Evolutionary conservation across 305 asterid genomes (phyloP).

Genomic region (Fraxinus nigra): DNA sequence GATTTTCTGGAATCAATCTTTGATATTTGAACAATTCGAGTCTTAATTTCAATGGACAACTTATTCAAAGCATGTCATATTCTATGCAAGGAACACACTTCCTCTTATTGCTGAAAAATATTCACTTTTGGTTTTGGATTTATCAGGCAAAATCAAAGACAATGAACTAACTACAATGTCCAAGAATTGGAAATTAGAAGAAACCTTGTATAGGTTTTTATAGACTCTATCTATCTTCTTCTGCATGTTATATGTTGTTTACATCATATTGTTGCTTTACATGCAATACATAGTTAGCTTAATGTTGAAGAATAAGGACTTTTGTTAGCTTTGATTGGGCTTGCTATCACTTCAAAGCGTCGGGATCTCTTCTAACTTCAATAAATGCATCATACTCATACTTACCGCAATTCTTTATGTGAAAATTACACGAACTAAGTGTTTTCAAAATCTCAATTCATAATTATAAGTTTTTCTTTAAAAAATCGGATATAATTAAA

Average conservation of each 20-base stretch:
- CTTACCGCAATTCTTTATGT: background rate
- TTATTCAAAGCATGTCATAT: background rate
- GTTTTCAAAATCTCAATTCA: background rate
- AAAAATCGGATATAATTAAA: background rate
- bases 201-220: background rate
- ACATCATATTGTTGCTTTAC: background rate
- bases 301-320: constrained; percentile 4
- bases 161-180: background rate
- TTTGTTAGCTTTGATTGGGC: constrained; percentile 11
- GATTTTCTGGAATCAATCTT: constrained; percentile 3
- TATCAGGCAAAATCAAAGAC: constrained; percentile 31
- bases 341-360: constrained; percentile 17
- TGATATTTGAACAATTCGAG: background rate
- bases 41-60: constrained; percentile 14
- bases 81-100: constrained; percentile 27
- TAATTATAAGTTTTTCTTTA: too few species aligned
- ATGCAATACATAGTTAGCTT: constrained; percentile 21
- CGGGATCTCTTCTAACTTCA: background rate
- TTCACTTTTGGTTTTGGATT: constrained; percentile 33
- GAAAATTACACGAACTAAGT: background rate
- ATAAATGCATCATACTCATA: background rate
- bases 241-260: constrained; percentile 11
- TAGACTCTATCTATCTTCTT: constrained; percentile 14
- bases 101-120: constrained; percentile 22
- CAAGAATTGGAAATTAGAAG: background rate